Evolutionary conservation across 331 rosid genomes (phyloP).

Genomic region (Arachis monticola): DNA sequence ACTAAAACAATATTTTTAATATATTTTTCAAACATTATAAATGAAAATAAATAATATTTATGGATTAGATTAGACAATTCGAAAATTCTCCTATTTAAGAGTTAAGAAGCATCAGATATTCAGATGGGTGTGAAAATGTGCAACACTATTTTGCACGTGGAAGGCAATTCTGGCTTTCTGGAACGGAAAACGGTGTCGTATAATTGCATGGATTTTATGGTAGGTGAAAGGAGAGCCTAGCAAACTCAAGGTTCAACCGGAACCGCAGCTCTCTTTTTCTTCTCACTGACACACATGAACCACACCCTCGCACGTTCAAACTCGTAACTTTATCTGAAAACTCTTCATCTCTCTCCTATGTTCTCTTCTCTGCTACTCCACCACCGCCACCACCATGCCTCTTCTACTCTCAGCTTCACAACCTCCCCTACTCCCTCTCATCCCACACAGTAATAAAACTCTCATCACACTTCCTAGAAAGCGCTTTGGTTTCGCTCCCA

Average conservation of each 20-base stretch:
- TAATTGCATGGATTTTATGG: constrained; percentile 25
- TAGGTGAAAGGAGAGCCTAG: constrained; percentile 15
- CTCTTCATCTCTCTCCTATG: constrained; percentile 8
- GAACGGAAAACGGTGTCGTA: constrained; percentile 34
- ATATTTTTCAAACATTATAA: too few species aligned
- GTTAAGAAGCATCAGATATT: too few species aligned
- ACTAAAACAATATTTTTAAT: too few species aligned
- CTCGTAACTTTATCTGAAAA: constrained; percentile 40
- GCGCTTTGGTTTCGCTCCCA: constrained; percentile 35
- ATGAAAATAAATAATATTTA: too few species aligned
- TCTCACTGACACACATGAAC: constrained; percentile 27
- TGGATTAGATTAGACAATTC: too few species aligned
- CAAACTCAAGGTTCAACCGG: constrained; percentile 1
- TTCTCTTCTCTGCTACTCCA: neutral
- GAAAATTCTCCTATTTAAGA: too few species aligned
- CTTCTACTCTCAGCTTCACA: constrained; percentile 47
- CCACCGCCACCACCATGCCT: constrained; percentile 63
- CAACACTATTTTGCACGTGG: too few species aligned
- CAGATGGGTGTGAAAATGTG: too few species aligned
- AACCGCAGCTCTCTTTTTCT: constrained; percentile 27
- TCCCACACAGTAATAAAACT: constrained; percentile 37
- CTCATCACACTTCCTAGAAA: neutral
- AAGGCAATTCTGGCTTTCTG: too few species aligned
- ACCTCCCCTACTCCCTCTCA: constrained; percentile 38
- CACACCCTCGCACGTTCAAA: constrained; percentile 21